Evolutionary conservation across 2,329 filamentous ascomycete genomes (phyloP).

Genomic region (Xylariaceae sp.): DNA sequence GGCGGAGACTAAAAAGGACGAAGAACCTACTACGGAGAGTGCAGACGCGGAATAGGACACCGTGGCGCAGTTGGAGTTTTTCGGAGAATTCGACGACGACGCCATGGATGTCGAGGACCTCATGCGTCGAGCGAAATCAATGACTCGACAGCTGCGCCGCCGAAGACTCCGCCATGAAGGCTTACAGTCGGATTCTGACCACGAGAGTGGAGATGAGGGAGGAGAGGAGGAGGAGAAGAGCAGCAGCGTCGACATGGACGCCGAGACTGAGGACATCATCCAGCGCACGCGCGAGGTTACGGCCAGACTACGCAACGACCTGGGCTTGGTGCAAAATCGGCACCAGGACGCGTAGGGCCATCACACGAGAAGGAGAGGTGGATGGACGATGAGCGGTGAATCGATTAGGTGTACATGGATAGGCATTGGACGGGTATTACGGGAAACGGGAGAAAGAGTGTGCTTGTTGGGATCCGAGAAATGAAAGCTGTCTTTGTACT

Average conservation of each 20-base stretch:
- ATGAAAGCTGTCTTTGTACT: too few species aligned
- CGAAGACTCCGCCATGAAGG: constrained; percentile 1
- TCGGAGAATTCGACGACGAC: constrained; percentile 12
- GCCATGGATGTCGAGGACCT: constrained; percentile 5
- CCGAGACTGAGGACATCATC: constrained; percentile 11
- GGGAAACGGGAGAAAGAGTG: too few species aligned
- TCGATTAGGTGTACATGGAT: too few species aligned
- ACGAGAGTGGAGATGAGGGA: too few species aligned
- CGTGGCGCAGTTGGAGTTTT: constrained; percentile 12
- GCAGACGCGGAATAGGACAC: constrained; percentile 20
- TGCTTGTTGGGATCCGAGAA: too few species aligned
- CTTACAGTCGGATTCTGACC: neutral
- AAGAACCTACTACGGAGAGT: constrained; percentile 9
- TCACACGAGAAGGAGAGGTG: neutral
- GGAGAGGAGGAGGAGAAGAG: too few species aligned
- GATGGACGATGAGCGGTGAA: neutral
- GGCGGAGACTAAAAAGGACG: constrained; percentile 6
- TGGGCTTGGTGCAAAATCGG: constrained; percentile 3
- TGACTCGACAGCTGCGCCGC: constrained; percentile 8
- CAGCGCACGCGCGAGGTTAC: constrained; percentile 11
- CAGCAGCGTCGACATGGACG: constrained; percentile 1
- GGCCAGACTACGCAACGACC: constrained; percentile 7
- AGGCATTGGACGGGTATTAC: too few species aligned
- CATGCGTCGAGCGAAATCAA: constrained; percentile 6
- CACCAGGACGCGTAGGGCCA: neutral